Base-by-base conservation (phyloP, 306 rosid genomes). In the Quercus wislizeni region DNA sequence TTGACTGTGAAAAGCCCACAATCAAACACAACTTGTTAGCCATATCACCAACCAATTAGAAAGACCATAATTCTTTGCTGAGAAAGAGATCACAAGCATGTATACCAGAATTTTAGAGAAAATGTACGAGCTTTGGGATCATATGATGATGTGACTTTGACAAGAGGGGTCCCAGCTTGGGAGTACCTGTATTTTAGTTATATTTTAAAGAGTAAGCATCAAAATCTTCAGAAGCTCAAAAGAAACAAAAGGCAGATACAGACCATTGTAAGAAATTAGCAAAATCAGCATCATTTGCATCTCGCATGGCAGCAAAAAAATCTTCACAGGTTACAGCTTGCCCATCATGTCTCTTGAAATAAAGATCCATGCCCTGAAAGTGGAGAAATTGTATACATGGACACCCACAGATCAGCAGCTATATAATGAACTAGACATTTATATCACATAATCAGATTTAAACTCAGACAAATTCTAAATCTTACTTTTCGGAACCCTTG, bases 271-370 rank as follows among this genome's bases (percentile, higher is more conserved):
- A 87, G 89, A 96, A 96, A 87, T 96, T 96, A 61, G 99, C 97
- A 83, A 96, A 96, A 86, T 96, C 94, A 19, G 93, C 96, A 88
- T 80, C 72, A 76, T 91, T 96, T 74, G 99, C 99, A 84, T 96
- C 98, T 73, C 90, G 89, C 99, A 96, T 96, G 81, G 99, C 98
- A 70, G 94, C 92, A 35, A 52, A 96, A 83, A 93, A 96, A 65
- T 96, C 97, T 91, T 96, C 99, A 83, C 99, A 96, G 43, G 99
- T 96, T 64, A 96, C 99, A 75, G 99, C 99, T 82, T 96, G 97
- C 31, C 93, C 97, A 85, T 96, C 99, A 76, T 96, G 99, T 83
- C 98, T 91, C 89, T 93, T 81, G 76, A 96, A 96, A 80, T 96
- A 96, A 79, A 96, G 97, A 89, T 93, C 99, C 99, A 96, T 96